Base-by-base conservation (phyloP, 2,329 filamentous ascomycete species). In the Ceratocystis lukuohia region DNA sequence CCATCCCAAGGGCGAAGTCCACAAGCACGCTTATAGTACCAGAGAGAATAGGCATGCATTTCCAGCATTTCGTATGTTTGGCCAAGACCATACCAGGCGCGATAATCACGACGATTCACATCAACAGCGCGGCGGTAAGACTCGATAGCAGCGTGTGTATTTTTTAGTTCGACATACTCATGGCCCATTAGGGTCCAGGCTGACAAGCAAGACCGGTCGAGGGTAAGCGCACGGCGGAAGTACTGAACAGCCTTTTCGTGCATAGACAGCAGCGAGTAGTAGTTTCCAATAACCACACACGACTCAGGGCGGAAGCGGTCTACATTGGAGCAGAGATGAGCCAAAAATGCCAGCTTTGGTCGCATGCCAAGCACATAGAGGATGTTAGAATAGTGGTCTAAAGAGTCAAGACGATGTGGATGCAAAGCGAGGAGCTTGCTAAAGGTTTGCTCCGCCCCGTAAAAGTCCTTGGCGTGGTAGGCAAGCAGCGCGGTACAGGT, bases 101-200 rank as follows among this genome's bases (percentile, higher is more conserved):
- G 88, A 74, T 97, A 97, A 74, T 99, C 94, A 71, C 94, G 90
- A 44, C 93, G 85, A 73, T 99, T 97, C 71, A 94, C 90, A 72
- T 99, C 94, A 1, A 99, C 93, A 1, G 94, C 94, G 53, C 94
- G 87, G 1, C 94, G 86, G 73, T 99, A 99, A 1, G 91, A 96
- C 75, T 99, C 94, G 69, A 99, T 97, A 7, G 94, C 94, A 0
- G 94, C 93, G 72, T 99, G 94, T 0, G 93, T 97, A 74, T 99
- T 99, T 73, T 97, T 99, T 76, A 99, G 86, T 75, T 99, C 94
- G 65, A 97, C 91, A 71, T 96, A 99, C 75, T 99, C 94, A 75
- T 99, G 94, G 0, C 94, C 94, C 93, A 99, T 97, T 0, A 99
- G 80, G 0, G 94, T 99, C 94, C 94, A 99, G 1, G 94, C 94